phyloP scores from a whole-genome alignment of 495 filamentous ascomycete genomes.

The Apodospora peruviana region DNA sequence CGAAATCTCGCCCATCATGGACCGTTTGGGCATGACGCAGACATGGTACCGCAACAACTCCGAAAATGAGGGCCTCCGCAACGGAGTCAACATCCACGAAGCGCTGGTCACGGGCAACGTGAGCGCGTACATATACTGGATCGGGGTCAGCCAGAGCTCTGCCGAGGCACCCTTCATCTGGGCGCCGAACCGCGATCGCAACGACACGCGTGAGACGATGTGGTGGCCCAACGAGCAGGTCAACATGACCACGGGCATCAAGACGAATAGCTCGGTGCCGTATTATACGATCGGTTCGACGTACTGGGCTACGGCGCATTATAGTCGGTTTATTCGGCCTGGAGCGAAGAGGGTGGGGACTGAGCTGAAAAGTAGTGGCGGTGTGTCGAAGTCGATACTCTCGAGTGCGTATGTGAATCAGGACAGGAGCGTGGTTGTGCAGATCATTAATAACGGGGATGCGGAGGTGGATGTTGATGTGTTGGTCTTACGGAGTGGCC shows the following conservation, averaged over 20 bases:
- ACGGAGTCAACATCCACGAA: constrained; percentile 46
- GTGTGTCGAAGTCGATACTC: not conserved
- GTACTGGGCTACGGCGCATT: constrained; percentile 15
- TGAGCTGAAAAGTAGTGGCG: not conserved
- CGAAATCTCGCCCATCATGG: constrained; percentile 18
- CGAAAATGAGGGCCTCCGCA: constrained; percentile 46
- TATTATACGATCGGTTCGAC: constrained; percentile 4
- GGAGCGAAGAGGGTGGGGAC: constrained; percentile 9
- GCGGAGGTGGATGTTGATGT: not conserved
- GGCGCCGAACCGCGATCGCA: constrained; percentile 2
- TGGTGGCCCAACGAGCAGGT: constrained; percentile 3
- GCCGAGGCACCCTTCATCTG: constrained; percentile 12
- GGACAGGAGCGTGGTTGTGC: constrained; percentile 10
- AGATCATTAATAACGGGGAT: constrained; percentile 14
- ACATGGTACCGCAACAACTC: constrained; percentile 36
- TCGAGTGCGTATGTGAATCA: constrained; percentile 10
- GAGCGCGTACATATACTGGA: constrained; percentile 51
- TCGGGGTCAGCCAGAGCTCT: constrained; percentile 5
- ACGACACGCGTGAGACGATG: not conserved
- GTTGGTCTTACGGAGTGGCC: not conserved
- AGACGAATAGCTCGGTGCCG: not conserved
- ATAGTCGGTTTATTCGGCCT: constrained; percentile 15
- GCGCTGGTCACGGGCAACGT: constrained; percentile 38
- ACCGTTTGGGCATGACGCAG: constrained; percentile 24
- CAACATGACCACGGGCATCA: not conserved